These are phyloP conservation scores for Pleomassaria siparia DNA, from an alignment of 2,329 filamentous ascomycete genomes.

Conservation along the genomic window DNA sequence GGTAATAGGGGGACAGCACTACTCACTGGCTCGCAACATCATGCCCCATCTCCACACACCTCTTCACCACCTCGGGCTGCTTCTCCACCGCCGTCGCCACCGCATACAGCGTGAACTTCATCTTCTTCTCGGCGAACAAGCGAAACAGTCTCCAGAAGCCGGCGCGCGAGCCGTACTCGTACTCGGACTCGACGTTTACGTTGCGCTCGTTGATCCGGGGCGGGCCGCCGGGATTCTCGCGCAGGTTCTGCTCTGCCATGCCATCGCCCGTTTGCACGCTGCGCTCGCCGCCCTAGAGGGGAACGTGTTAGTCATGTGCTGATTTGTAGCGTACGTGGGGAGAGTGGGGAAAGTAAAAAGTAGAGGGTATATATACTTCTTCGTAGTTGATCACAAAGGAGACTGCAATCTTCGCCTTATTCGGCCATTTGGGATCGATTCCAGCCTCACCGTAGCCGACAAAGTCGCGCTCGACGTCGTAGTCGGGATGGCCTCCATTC, in stretches of 20 bases:
- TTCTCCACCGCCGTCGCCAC: constrained; percentile 53
- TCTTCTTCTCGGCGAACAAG: constrained; percentile 51
- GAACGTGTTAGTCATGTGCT: neutral
- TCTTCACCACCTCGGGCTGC: constrained; percentile 51
- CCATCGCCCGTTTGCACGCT: constrained; percentile 36
- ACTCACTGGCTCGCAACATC: constrained; percentile 51
- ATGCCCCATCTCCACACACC: constrained; percentile 53
- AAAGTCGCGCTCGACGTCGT: constrained; percentile 39
- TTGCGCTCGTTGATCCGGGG: constrained; percentile 47
- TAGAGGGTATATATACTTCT: constrained; percentile 14
- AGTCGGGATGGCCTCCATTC: constrained; percentile 22
- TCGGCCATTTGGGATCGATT: constrained; percentile 40
- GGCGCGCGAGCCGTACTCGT: constrained; percentile 54
- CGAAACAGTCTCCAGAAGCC: constrained; percentile 55
- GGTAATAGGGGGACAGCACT: neutral
- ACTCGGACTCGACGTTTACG: constrained; percentile 53
- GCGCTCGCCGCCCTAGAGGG: constrained; percentile 31
- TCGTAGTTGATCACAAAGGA: constrained; percentile 46
- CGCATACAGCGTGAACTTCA: constrained; percentile 56
- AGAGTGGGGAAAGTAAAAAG: neutral
- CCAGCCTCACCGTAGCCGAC: constrained; percentile 49
- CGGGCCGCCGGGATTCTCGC: constrained; percentile 41
- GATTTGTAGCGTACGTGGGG: too few species aligned
- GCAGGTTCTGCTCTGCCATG: constrained; percentile 31
- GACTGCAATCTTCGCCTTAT: constrained; percentile 40